phyloP scores from a whole-genome alignment of 192 early-diverging fungal species.

The Backusella circina region DNA sequence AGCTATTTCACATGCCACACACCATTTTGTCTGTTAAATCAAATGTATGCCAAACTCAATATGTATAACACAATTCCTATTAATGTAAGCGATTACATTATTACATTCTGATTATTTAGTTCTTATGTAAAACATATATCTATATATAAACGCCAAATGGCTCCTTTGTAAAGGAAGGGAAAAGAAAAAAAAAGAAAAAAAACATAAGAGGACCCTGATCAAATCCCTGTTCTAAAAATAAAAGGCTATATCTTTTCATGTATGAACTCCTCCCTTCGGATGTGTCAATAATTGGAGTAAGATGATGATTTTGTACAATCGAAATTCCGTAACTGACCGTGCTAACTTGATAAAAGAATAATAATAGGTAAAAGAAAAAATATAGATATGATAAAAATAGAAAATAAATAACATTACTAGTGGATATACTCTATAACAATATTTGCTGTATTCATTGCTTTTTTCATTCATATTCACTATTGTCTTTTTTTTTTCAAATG shows the following conservation, averaged over 20 bases:
- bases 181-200: background rate
- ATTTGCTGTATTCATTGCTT: too few species aligned
- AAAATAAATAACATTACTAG: background rate
- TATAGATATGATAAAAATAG: background rate
- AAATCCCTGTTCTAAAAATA: background rate
- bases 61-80: background rate
- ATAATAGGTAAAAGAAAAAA: background rate
- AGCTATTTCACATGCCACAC: background rate
- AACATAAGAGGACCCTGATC: background rate
- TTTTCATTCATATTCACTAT: too few species aligned
- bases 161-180: background rate
- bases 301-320: background rate
- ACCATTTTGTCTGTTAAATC: background rate
- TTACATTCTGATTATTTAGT: background rate
- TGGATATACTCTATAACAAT: too few species aligned
- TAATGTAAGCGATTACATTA: background rate
- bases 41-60: constrained; percentile 1
- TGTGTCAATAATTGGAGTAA: background rate
- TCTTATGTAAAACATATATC: background rate
- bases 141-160: background rate
- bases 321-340: background rate
- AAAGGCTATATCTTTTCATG: background rate
- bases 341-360: background rate
- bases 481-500: too few species aligned
- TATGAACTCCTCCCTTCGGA: background rate